Evolutionary conservation across 1,284 basidiomycete genomes (phyloP).

Genomic region (Mrakiaceae sp.): DNA sequence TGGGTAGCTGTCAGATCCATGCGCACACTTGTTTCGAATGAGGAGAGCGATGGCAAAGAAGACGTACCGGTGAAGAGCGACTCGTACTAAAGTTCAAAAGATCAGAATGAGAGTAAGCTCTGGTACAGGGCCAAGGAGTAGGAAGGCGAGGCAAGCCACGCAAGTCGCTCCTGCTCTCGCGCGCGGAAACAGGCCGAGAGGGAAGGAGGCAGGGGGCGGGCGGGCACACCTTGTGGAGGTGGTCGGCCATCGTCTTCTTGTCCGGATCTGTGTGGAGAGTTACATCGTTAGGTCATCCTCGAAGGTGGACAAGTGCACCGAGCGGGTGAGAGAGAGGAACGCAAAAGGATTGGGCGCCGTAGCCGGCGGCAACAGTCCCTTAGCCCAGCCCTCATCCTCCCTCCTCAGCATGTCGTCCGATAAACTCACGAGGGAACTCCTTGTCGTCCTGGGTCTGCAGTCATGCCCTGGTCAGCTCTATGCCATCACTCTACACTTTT

Average conservation of each 20-base stretch:
- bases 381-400: too few relatives aligned
- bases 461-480: neutral
- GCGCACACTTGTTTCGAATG: neutral
- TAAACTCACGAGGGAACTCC: constrained; percentile 28
- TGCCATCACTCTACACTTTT: neutral
- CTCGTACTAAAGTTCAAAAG: constrained; percentile 44
- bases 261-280: constrained; percentile 23
- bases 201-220: too few relatives aligned
- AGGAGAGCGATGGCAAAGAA: constrained; percentile 12
- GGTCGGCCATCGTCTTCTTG: constrained; percentile 61
- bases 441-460: constrained; percentile 27
- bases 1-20: constrained; percentile 8
- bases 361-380: too few relatives aligned
- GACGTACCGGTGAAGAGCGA: constrained; percentile 48
- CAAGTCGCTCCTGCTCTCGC: neutral
- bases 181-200: neutral
- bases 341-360: too few relatives aligned
- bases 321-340: too few relatives aligned
- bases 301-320: too few relatives aligned
- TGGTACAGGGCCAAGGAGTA: neutral
- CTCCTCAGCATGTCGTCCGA: too few relatives aligned
- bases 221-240: constrained; percentile 54
- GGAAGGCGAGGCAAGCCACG: neutral
- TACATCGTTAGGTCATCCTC: too few relatives aligned
- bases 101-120: too few relatives aligned